These are phyloP conservation scores for Ceratocystis destructans DNA, from an alignment of 2,329 filamentous ascomycete species.

Conservation along the genomic window DNA sequence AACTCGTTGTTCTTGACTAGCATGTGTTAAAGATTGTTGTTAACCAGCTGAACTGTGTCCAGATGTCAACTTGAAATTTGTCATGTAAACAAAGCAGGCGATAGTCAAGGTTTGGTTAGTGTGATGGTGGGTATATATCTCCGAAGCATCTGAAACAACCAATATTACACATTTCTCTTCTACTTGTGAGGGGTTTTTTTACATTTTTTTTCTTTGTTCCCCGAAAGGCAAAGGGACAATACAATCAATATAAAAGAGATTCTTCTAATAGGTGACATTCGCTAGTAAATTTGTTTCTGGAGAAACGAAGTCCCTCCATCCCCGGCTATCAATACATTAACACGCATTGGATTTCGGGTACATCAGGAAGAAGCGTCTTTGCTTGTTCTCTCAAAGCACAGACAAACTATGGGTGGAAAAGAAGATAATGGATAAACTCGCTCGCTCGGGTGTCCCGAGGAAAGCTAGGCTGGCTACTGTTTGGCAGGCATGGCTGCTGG, in stretches of 20 bases:
- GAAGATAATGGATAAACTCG: too few species aligned
- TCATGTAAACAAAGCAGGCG: conserved; percentile 15
- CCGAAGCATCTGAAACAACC: not conserved
- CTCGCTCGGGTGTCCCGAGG: not conserved
- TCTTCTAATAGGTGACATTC: not conserved
- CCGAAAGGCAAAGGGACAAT: not conserved
- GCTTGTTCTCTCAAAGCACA: not conserved
- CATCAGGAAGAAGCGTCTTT: conserved; percentile 1
- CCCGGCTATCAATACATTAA: not conserved
- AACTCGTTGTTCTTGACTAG: not conserved
- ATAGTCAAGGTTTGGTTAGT: too few species aligned
- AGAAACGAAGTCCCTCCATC: not conserved
- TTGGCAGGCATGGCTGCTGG: too few species aligned
- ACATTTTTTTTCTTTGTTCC: not conserved
- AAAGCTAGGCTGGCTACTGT: not conserved
- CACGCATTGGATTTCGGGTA: not conserved
- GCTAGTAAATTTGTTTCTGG: not conserved
- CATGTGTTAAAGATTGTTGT: not conserved
- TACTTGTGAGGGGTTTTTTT: too few species aligned
- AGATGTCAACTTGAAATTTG: conserved; percentile 19
- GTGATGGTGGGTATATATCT: too few species aligned
- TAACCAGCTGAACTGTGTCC: not conserved
- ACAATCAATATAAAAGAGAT: not conserved
- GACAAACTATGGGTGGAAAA: not conserved
- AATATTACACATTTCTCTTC: not conserved